phyloP scores from a whole-genome alignment of 2,329 filamentous ascomycete species.

The Colletotrichum falcatum region DNA sequence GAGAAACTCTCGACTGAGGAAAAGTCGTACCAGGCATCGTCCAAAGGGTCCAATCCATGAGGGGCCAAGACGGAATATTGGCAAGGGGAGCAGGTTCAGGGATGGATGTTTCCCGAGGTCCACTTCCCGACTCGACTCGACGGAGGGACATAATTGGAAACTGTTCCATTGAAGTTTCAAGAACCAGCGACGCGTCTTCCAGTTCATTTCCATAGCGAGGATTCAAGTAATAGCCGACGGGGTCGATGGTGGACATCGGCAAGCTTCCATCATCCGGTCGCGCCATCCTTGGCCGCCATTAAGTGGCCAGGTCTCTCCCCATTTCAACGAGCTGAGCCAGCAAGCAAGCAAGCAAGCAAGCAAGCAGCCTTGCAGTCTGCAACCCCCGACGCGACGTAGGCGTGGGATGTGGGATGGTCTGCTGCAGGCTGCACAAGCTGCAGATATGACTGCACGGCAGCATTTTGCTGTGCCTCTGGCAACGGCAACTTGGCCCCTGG shows the following conservation, averaged over 20 bases:
- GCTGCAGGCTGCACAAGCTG: conserved; percentile 31
- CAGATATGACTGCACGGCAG: conserved; percentile 30
- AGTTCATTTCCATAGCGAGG: conserved; percentile 1
- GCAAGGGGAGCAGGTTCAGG: conserved; percentile 27
- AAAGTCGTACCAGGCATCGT: conserved; percentile 34
- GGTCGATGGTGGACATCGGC: conserved; percentile 12
- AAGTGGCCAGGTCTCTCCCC: neutral
- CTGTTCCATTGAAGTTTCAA: conserved; percentile 41
- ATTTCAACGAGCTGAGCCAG: conserved; percentile 1
- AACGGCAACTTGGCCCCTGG: neutral
- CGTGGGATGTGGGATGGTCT: conserved; percentile 28
- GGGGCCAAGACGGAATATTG: conserved; percentile 28
- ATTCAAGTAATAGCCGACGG: conserved; percentile 22
- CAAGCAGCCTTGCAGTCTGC: conserved; percentile 24
- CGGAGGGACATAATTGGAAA: conserved; percentile 32
- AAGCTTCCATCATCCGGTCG: conserved; percentile 31
- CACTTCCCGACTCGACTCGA: conserved; percentile 35
- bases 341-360: neutral
- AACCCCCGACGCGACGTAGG: conserved; percentile 8
- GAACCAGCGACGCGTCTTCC: conserved; percentile 28
- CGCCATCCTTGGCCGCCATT: conserved; percentile 11
- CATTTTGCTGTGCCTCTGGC: conserved; percentile 1
- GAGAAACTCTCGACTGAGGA: conserved; percentile 28
- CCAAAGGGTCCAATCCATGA: conserved; percentile 23
- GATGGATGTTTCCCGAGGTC: conserved; percentile 32